phyloP scores from a whole-genome alignment of 495 filamentous ascomycete species.

The Podospora pseudoanserina region DNA sequence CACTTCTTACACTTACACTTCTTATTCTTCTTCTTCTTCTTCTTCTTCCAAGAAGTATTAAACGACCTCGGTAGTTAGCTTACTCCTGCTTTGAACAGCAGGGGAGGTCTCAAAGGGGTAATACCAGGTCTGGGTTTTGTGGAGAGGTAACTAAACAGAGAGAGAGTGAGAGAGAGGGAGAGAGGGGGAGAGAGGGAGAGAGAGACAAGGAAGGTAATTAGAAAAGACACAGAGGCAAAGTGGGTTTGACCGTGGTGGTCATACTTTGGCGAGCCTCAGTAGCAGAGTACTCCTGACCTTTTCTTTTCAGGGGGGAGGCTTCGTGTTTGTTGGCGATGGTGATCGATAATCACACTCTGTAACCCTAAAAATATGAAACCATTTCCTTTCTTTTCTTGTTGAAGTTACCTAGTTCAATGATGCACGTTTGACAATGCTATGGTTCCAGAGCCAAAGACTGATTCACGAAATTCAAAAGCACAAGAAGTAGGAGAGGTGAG shows the following conservation, averaged over 20 bases:
- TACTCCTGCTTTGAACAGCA: not conserved
- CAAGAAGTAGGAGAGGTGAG: not conserved
- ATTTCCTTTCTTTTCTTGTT: not conserved
- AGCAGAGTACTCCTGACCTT: not conserved
- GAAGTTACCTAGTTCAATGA: not conserved
- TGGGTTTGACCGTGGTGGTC: too few species aligned
- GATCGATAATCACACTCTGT: not conserved
- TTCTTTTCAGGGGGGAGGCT: not conserved
- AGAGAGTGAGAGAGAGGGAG: not conserved
- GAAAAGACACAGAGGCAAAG: too few species aligned
- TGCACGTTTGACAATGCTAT: not conserved
- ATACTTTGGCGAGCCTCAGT: not conserved
- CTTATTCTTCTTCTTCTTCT: not conserved
- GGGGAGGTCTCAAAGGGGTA: not conserved
- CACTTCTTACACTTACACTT: not conserved
- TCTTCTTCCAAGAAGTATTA: not conserved
- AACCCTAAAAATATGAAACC: not conserved
- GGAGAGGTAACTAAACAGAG: not conserved
- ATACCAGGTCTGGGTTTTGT: too few species aligned
- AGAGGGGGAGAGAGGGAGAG: not conserved
- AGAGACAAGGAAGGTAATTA: too few species aligned
- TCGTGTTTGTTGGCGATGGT: not conserved
- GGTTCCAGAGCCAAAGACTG: not conserved
- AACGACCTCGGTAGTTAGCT: not conserved
- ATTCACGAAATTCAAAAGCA: not conserved